Base-by-base conservation (phyloP, 2,329 filamentous ascomycete species). In the Fusarium avenaceum region DNA sequence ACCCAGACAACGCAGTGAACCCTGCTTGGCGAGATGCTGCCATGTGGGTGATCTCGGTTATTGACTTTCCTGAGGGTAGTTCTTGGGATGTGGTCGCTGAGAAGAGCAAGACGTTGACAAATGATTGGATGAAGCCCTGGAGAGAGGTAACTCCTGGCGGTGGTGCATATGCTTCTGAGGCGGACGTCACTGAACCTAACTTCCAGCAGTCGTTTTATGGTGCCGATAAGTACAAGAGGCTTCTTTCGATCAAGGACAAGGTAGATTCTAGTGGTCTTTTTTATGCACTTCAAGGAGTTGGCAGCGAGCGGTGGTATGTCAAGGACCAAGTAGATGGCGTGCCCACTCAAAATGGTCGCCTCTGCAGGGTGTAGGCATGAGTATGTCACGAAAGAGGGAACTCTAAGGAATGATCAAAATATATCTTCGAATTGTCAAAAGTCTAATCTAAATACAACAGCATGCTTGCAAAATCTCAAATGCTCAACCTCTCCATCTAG, bases 331-430 rank as follows among this genome's bases (percentile, higher is more conserved):
- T 72, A 4, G 46, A 60, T 15, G 64, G 71, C 11, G 35, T 73
- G 20, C 69, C 71, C 5, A 73, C 71, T 4, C 71, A 73, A 42
- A 73, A 73, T 19, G 71, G 71, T 7, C 64, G 58, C 4, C 28
- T 30, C 11, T 30, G 28, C 28, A 30, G 28, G 10, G 28, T 30
- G 10, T 30, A 11, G 28, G 9, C 10, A 30, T 4, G 28, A 30
- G 28, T 4, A 30, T 30, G 28, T 30, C 28, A 30, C 28, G 10
- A 13, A 11, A 63, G 57, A 8, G 4, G 30, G 2, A 33, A 14
- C 47, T 63, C 7, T 67, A 49, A 4, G 2, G 13, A 11, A 7
- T 17, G 9, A 4, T 9, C 15, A 26, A 9, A 15, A 17, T 44
- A n/a, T 24, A 7, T 40, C 38, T 46, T 15, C 11, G 15, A 17